phyloP scores from a whole-genome alignment of 139 green algal genomes.

The Asterochloris sp. region DNA sequence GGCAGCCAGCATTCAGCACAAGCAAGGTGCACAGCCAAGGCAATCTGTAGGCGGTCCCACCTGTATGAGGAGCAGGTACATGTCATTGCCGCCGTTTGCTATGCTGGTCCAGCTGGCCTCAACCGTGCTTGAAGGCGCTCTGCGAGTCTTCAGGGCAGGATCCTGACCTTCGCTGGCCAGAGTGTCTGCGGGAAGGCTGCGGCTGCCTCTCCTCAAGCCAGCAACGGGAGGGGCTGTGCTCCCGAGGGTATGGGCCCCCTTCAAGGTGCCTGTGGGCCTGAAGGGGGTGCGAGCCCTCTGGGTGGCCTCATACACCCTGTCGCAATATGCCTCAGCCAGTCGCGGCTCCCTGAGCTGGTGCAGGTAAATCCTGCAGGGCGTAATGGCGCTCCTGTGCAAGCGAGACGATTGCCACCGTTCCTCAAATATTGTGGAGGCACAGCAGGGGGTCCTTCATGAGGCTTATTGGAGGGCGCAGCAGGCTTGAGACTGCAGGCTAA shows the following conservation, averaged over 20 bases:
- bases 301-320: constrained; percentile 44
- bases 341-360: constrained; percentile 45
- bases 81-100: constrained; percentile 13
- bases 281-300: neutral
- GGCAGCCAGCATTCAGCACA: no score
- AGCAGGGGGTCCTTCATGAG: neutral
- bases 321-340: constrained; percentile 73
- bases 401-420: neutral
- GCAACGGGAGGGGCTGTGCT: neutral
- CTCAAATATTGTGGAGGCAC: neutral
- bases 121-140: no score
- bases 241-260: neutral
- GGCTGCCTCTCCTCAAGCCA: no score
- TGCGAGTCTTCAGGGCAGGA: no score
- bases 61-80: constrained; percentile 46
- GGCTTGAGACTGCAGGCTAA: no score
- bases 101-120: no score
- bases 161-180: neutral
- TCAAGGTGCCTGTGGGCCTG: neutral
- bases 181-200: no score
- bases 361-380: constrained; percentile 47
- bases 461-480: no score
- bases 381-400: neutral
- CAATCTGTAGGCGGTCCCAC: neutral
- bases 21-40: no score